phyloP scores from a whole-genome alignment of 768 basidiomycete species.

The Cantharellus cinnabarinus region DNA sequence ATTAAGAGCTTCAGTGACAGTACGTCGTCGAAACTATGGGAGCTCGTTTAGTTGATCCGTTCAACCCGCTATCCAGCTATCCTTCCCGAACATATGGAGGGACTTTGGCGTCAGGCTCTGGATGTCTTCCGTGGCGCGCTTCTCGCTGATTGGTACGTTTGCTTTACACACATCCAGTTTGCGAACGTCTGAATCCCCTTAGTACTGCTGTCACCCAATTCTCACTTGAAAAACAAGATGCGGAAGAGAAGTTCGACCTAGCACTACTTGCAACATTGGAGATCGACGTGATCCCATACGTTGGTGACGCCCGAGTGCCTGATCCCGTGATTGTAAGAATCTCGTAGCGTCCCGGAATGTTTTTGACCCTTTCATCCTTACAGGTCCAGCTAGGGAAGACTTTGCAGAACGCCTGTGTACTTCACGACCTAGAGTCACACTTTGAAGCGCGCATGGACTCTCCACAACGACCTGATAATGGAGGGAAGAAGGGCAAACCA shows the following conservation, averaged over 20 bases:
- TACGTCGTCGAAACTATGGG: constrained; percentile 13
- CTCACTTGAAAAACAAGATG: constrained; percentile 42
- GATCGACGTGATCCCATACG: constrained; percentile 54
- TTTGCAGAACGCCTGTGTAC: constrained; percentile 47
- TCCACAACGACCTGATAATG: too few species aligned
- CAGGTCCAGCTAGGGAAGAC: constrained; percentile 38
- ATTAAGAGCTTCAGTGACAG: constrained; percentile 32
- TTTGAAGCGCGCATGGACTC: too few species aligned
- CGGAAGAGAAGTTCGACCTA: constrained; percentile 72
- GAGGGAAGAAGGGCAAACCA: too few species aligned
- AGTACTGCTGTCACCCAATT: constrained; percentile 42
- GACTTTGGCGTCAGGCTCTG: constrained; percentile 68
- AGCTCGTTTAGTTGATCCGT: not conserved
- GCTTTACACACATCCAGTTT: not conserved
- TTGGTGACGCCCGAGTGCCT: constrained; percentile 49
- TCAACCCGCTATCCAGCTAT: constrained; percentile 23
- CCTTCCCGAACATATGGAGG: constrained; percentile 43
- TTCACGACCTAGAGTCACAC: constrained; percentile 25
- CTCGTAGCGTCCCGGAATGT: not conserved
- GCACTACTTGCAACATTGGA: constrained; percentile 61
- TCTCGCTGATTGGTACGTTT: constrained; percentile 58
- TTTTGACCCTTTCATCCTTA: not conserved
- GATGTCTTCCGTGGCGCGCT: constrained; percentile 69
- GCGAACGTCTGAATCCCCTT: not conserved
- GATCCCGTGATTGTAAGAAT: constrained; percentile 36